These are phyloP conservation scores for Suillus placidus DNA, from an alignment of 768 basidiomycete species.

Conservation along the genomic window DNA sequence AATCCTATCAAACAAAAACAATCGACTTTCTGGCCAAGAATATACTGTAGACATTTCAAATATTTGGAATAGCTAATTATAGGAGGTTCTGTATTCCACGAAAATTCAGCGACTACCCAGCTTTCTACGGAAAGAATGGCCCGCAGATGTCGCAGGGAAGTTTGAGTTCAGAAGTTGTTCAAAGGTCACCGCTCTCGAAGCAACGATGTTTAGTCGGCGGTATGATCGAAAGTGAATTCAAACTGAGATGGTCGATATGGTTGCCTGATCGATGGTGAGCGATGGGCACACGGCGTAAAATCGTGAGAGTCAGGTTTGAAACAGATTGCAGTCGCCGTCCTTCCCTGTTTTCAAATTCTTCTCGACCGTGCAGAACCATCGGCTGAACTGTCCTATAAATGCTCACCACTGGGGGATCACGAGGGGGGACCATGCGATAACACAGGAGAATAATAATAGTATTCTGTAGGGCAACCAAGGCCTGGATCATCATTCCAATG, in stretches of 20 bases:
- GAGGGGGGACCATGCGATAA: neutral
- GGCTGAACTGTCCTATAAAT: neutral
- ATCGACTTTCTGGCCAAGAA: neutral
- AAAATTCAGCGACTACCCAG: constrained; percentile 4
- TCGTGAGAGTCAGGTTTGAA: neutral
- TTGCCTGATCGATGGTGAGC: neutral
- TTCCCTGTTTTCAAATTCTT: neutral
- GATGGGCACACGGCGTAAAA: neutral
- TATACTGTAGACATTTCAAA: neutral
- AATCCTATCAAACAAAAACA: no score
- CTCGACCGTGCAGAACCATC: neutral
- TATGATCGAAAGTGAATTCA: neutral
- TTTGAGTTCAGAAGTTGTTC: neutral
- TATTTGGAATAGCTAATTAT: neutral
- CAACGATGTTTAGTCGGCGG: neutral
- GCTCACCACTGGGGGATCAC: neutral
- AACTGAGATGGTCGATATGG: neutral
- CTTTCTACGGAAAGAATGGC: neutral
- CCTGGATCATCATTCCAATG: neutral
- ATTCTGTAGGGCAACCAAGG: neutral
- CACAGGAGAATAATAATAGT: neutral
- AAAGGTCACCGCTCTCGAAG: constrained; percentile 1
- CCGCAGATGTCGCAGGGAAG: constrained; percentile 6
- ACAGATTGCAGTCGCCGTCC: constrained; percentile 1
- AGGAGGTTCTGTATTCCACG: neutral